Evolutionary conservation across 2,329 filamentous ascomycete species (phyloP).

Genomic region (Elsinoe fawcettii): DNA sequence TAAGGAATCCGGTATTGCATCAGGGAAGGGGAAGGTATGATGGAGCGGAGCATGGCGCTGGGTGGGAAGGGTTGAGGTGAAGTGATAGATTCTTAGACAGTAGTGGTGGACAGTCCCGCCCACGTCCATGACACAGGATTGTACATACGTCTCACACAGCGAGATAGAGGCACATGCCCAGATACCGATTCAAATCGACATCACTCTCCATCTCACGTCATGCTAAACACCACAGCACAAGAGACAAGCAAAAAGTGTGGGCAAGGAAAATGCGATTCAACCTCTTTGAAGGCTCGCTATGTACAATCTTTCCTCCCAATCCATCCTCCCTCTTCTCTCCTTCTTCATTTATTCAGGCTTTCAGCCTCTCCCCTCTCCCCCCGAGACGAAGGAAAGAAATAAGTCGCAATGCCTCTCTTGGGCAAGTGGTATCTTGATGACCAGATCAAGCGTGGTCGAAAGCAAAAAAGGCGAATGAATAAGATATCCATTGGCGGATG

Average conservation of each 20-base stretch:
- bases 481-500: no score
- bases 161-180: no score
- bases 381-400: slow-evolving; percentile 1
- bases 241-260: background rate
- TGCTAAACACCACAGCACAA: slow-evolving; percentile 19
- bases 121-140: no score
- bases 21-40: background rate
- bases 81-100: no score
- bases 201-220: no score
- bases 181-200: no score
- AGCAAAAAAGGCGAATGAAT: background rate
- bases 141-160: no score
- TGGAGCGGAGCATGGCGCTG: background rate
- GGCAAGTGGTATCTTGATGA: slow-evolving; percentile 15
- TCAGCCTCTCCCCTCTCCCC: background rate
- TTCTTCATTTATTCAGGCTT: background rate
- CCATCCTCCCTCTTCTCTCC: background rate
- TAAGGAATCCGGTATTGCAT: slow-evolving; percentile 21
- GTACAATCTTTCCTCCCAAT: slow-evolving; percentile 9
- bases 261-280: slow-evolving; percentile 8
- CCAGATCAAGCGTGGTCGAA: slow-evolving; percentile 12
- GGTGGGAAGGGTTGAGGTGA: background rate
- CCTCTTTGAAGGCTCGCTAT: background rate
- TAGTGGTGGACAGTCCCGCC: no score
- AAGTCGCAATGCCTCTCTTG: slow-evolving; percentile 8